Conservation (phyloP, 1,139 yeast genomes). For the Geotrichum candidum region DNA sequence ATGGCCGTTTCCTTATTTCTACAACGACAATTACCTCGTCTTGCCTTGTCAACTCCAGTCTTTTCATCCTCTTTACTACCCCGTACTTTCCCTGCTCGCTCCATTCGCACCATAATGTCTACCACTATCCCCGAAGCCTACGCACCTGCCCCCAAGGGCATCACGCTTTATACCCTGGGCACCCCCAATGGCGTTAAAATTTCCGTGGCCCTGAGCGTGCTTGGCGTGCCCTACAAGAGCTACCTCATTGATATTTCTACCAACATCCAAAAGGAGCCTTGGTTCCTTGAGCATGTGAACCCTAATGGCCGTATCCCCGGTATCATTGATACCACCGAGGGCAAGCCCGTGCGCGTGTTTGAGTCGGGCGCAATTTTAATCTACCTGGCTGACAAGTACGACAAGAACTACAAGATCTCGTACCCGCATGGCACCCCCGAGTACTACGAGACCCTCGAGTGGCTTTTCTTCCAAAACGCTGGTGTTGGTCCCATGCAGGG, state of each 20-base stretch:
- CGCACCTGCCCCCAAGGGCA: constrained; percentile 15
- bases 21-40: background rate
- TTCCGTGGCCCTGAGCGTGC: constrained; percentile 44
- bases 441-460: constrained; percentile 48
- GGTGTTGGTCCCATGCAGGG: constrained; percentile 61
- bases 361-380: constrained; percentile 57
- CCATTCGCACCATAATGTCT: background rate
- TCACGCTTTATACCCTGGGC: constrained; percentile 43
- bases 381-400: constrained; percentile 54
- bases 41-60: background rate
- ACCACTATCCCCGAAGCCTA: constrained; percentile 12
- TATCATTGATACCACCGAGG: constrained; percentile 40
- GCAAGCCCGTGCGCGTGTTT: constrained; percentile 29
- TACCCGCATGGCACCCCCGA: constrained; percentile 42
- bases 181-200: constrained; percentile 57
- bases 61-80: background rate
- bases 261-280: constrained; percentile 45
- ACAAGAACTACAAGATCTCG: constrained; percentile 46
- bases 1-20: background rate
- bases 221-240: constrained; percentile 45
- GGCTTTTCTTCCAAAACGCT: constrained; percentile 52
- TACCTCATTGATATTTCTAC: constrained; percentile 40
- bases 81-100: background rate
- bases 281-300: constrained; percentile 47
- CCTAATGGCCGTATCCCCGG: constrained; percentile 63